Evolutionary conservation across 2,329 filamentous ascomycete genomes (phyloP), one percentile per base, ranked within the genome.

Genomic region (Xylariaceae sp.): DNA sequence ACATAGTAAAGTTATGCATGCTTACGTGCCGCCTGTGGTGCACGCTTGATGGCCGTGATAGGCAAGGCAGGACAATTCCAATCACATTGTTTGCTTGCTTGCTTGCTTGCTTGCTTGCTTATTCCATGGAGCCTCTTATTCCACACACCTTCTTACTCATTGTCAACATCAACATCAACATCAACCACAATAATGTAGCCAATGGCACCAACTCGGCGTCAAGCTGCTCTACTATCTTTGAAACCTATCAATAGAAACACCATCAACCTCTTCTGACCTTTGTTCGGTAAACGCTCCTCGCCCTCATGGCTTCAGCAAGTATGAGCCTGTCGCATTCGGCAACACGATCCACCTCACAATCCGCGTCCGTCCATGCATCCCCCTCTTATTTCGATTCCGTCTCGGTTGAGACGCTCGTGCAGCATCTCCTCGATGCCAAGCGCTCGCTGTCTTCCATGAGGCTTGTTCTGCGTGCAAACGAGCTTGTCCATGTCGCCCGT

Each of bases 391-490:
- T 71, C 43, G 65, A 67, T 42, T 64, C 71, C 31, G 69, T 78
- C 3, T 71, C 80, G 29, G 81, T 95, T 66, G 89, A 95, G 64
- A 84, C 83, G 29, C 83, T 97, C 43, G 88, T 96, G 53, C 81
- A 84, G 51, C 85, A 95, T 72, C 86, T 96, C 37, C 83, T 96
- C 41, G 86, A 87, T 32, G 88, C 92, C 6, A 96, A 96, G 70
- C 84, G 89, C 44, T 91, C 91, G 1, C 80, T 97, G 3, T 88
- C 88, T 12, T 90, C 90, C 8, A 91, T 95, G 69, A 83, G 79
- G 42, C 85, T 88, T 57, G 89, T 96, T 50, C 86, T 89, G 68
- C 88, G 89, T 56, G 91, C 91, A 61, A 91, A 94, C 67, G 88
- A 95, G 66, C 85, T 96, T 53, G 87, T 94, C 44, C 89, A 83